phyloP scores from a whole-genome alignment of 1,139 yeast species.

The Zygoascus meyerae region DNA sequence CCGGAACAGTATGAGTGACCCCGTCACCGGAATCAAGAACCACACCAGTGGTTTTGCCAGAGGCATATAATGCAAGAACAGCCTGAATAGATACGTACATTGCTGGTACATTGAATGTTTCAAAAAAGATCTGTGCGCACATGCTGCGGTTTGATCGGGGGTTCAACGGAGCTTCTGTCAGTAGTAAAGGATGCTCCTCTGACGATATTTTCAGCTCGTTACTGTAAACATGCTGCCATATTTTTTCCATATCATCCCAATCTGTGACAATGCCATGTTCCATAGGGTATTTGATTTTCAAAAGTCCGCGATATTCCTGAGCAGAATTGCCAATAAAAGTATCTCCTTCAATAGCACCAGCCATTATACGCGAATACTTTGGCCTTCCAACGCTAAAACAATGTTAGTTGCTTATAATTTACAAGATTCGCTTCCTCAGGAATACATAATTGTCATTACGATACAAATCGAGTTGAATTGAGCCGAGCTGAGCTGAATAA shows the following conservation, averaged over 20 bases:
- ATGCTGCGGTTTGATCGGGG: conserved; percentile 64
- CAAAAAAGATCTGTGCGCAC: conserved; percentile 75
- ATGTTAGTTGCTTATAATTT: neutral
- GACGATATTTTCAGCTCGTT: conserved; percentile 61
- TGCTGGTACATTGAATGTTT: conserved; percentile 82
- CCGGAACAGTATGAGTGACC: conserved; percentile 81
- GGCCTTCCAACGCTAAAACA: conserved; percentile 66
- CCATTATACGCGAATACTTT: conserved; percentile 79
- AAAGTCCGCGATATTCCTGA: conserved; percentile 67
- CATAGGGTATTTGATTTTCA: conserved; percentile 65
- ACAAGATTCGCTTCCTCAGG: too few relatives aligned
- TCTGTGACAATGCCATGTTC: conserved; percentile 74
- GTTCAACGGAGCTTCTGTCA: conserved; percentile 88
- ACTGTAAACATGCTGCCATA: conserved; percentile 63
- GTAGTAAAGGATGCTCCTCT: conserved; percentile 82
- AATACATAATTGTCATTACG: too few relatives aligned
- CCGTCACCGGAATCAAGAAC: conserved; percentile 93
- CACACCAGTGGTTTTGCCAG: conserved; percentile 87
- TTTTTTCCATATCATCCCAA: conserved; percentile 80
- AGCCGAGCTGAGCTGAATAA: too few relatives aligned
- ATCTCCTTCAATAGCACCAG: conserved; percentile 62
- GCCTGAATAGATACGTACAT: conserved; percentile 80
- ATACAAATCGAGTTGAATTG: too few relatives aligned
- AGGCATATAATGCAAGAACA: conserved; percentile 75
- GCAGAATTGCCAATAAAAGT: conserved; percentile 71